These are phyloP conservation scores for Talaromyces sp. DNA, from an alignment of 2,329 filamentous ascomycete species.

Conservation along the genomic window DNA sequence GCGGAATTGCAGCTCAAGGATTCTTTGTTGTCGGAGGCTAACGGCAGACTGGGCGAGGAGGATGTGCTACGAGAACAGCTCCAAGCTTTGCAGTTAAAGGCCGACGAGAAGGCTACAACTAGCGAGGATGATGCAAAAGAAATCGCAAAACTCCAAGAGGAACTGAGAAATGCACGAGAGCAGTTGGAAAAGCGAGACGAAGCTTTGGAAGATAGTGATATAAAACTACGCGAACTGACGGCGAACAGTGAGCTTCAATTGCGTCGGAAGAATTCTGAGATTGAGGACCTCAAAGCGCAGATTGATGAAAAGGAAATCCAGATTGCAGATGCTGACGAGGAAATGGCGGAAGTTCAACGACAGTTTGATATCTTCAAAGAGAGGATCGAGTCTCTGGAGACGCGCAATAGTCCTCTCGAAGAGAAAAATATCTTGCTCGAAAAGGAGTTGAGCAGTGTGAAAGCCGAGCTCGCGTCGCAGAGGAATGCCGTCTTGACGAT, in stretches of 20 bases:
- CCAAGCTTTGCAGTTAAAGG: slow-evolving; percentile 28
- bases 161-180: slow-evolving; percentile 32
- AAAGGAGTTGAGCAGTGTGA: slow-evolving; percentile 34
- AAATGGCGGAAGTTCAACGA: slow-evolving; percentile 32
- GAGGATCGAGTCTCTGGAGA: slow-evolving; percentile 33
- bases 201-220: slow-evolving; percentile 32
- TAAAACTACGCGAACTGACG: slow-evolving; percentile 33
- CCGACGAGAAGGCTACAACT: slow-evolving; percentile 24
- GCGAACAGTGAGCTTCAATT: slow-evolving; percentile 33
- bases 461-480: slow-evolving; percentile 37
- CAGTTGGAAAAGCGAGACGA: slow-evolving; percentile 36
- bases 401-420: slow-evolving; percentile 35
- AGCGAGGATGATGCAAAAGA: slow-evolving; percentile 31
- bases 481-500: slow-evolving; percentile 37
- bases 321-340: slow-evolving; percentile 34
- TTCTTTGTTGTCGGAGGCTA: slow-evolving; percentile 28
- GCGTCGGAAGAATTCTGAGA: slow-evolving; percentile 35
- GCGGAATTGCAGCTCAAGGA: slow-evolving; percentile 35
- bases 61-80: slow-evolving; percentile 30
- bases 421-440: slow-evolving; percentile 38
- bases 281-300: slow-evolving; percentile 36
- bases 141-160: slow-evolving; percentile 32
- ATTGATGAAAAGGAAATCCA: slow-evolving; percentile 35
- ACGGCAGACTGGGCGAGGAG: slow-evolving; percentile 25
- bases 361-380: slow-evolving; percentile 36